Base-by-base conservation (phyloP, 2,329 filamentous ascomycete species). In the Talaromyces atroroseus region DNA sequence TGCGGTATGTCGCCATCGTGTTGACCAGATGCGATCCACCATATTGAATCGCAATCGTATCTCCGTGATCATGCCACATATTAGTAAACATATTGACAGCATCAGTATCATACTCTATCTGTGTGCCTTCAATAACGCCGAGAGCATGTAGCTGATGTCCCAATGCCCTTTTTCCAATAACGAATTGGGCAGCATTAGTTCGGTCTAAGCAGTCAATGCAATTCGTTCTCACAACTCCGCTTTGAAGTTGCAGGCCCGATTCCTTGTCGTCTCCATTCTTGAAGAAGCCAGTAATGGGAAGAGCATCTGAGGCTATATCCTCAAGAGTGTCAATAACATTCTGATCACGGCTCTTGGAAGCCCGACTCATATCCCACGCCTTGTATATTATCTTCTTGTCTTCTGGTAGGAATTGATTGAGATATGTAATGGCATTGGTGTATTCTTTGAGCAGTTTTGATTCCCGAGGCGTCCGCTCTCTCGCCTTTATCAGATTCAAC, bases 1-100 rank as follows among this genome's bases (percentile, higher is more conserved):
- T 97, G 57, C 94, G 88, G 71, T 99, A 99, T 4, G 94, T 99
- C 62, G 95, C 92, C 92, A 99, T 97, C 0, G 94, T 99, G 70
- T 99, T 99, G 65, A 99, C 94, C 0, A 99, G 82, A 71, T 99
- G 94, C 2, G 92, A 97, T 10, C 94, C 94, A 56, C 94, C 94
- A 65, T 99, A 99, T 70, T 99, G 94, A 54, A 97, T 88, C 1
- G 94, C 94, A 66, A 99, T 97, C 3, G 92, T 96, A 71, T 99
- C 94, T 57, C 94, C 94, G 68, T 99, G 94, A 63, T 95, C 91
- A 70, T 97, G 92, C 75, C 92, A 96, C 92, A 99, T 97, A 66
- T 95, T 89, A 1, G 94, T 97, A 65, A 99, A 96, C 10, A 96
- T 82, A 64, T 97, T 96, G 57, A 96, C 88, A 2, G 90, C 91